Conservation (phyloP, 2,329 filamentous ascomycete genomes). For the Microdochium bolleyi region DNA sequence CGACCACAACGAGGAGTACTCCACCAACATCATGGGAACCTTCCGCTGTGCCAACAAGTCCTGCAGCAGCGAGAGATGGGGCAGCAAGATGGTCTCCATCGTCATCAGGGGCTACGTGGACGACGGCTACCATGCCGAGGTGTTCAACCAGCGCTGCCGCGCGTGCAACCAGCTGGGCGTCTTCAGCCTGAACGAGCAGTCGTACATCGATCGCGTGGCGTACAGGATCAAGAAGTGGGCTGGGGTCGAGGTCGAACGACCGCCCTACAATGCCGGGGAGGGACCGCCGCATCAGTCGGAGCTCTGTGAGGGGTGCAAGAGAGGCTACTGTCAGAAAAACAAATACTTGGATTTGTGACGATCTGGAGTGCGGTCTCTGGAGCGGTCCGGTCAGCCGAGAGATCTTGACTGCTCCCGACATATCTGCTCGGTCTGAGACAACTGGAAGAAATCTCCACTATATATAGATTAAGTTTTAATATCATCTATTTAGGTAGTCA, state of each 20-base stretch:
- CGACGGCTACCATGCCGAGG: conserved; percentile 12
- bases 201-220: conserved; percentile 15
- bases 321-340: not conserved
- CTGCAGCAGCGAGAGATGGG: conserved; percentile 5
- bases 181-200: conserved; percentile 8
- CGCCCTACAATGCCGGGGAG: not conserved
- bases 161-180: conserved; percentile 9
- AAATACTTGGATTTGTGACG: not conserved
- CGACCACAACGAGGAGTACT: conserved; percentile 1
- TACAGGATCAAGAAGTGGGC: conserved; percentile 17
- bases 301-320: conserved; percentile 11
- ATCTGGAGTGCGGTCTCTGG: not conserved
- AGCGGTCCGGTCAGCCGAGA: not conserved
- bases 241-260: conserved; percentile 6
- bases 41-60: conserved; percentile 7
- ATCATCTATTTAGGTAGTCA: too few species aligned
- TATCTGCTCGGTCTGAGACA: too few species aligned
- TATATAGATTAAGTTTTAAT: too few species aligned
- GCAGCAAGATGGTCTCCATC: conserved; percentile 9
- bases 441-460: too few species aligned
- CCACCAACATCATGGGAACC: conserved; percentile 9
- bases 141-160: conserved; percentile 15
- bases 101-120: conserved; percentile 9
- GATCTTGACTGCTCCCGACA: too few species aligned
- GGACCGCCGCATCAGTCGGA: conserved; percentile 5